A percentile compares a stretch with the other conserved stretches of the same genome.
phyloP scores from a whole-genome alignment of 2,329 filamentous ascomycete species.

The Biscogniauxia mediterranea region DNA sequence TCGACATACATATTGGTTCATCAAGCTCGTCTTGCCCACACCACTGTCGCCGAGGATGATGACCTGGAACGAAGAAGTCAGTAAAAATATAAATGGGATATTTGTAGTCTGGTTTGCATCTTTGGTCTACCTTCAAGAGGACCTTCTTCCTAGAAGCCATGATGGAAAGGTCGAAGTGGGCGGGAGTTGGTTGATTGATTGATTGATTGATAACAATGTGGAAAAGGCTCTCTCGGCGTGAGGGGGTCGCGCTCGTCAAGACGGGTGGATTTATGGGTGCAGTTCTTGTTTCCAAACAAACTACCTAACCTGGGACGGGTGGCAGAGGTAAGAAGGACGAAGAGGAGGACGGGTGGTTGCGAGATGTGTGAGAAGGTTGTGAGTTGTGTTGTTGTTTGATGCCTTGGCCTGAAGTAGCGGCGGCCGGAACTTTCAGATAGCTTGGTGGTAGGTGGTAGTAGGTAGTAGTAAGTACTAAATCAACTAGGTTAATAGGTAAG shows the following conservation, averaged over 20 bases:
- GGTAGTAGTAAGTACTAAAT: background rate
- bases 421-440: constrained; percentile 2
- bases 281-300: background rate
- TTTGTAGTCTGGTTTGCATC: constrained; percentile 8
- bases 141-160: constrained; percentile 90
- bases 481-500: background rate
- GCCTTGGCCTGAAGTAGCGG: constrained; percentile 3
- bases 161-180: constrained; percentile 29
- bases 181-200: constrained; percentile 6
- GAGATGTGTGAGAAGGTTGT: background rate
- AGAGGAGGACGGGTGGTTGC: background rate
- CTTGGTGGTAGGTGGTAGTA: too few species aligned
- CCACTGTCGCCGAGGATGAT: constrained; percentile 99
- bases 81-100: background rate
- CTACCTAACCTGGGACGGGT: background rate
- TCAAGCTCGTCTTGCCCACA: constrained; percentile 98
- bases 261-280: background rate
- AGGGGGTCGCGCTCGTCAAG: background rate
- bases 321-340: background rate
- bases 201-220: background rate
- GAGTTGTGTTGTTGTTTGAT: constrained; percentile 5
- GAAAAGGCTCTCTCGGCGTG: background rate
- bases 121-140: constrained; percentile 69
- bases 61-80: constrained; percentile 59
- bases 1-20: constrained; percentile 98